phyloP scores from a whole-genome alignment of 306 rosid species.

The Gastrolobium bilobum region DNA sequence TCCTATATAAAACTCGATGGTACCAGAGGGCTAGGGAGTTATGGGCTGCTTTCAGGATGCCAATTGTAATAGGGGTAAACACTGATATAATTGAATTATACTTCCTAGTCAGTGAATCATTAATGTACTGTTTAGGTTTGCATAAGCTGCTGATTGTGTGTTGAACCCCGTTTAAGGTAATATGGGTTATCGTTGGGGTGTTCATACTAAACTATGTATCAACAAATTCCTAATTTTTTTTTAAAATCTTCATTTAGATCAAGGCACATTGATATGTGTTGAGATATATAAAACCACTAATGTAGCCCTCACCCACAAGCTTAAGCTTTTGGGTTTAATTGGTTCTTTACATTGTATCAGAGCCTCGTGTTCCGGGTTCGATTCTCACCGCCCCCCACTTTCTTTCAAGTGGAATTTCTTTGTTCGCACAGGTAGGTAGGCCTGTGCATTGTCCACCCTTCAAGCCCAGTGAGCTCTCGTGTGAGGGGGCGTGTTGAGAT shows the following conservation, averaged over 20 bases:
- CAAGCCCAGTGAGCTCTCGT: too few species aligned
- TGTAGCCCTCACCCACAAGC: too few species aligned
- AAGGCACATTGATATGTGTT: not conserved
- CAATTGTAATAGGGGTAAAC: conserved; percentile 64
- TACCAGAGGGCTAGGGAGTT: conserved; percentile 77
- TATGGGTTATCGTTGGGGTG: conserved; percentile 7
- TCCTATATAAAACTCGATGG: conserved; percentile 70
- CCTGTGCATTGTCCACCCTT: too few species aligned
- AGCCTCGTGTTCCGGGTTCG: too few species aligned
- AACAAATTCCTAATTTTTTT: not conserved
- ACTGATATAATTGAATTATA: conserved; percentile 28
- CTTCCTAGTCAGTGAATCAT: not conserved
- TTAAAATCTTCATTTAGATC: conserved; percentile 10
- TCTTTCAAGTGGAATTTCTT: too few species aligned
- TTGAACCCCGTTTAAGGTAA: conserved; percentile 8
- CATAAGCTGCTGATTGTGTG: not conserved
- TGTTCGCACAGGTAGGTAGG: too few species aligned
- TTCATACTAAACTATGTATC: conserved; percentile 16
- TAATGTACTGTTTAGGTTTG: conserved; percentile 8
- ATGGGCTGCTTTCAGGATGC: conserved; percentile 73
- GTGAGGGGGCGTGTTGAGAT: too few species aligned
- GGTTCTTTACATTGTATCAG: too few species aligned
- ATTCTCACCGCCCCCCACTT: too few species aligned
- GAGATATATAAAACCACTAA: too few species aligned
- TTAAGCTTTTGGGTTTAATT: too few species aligned